Percentiles rank a stretch among this genome's conserved stretches.
phyloP scores from a whole-genome alignment of 345 rosid genomes.

The Erucastrum elatum region DNA sequence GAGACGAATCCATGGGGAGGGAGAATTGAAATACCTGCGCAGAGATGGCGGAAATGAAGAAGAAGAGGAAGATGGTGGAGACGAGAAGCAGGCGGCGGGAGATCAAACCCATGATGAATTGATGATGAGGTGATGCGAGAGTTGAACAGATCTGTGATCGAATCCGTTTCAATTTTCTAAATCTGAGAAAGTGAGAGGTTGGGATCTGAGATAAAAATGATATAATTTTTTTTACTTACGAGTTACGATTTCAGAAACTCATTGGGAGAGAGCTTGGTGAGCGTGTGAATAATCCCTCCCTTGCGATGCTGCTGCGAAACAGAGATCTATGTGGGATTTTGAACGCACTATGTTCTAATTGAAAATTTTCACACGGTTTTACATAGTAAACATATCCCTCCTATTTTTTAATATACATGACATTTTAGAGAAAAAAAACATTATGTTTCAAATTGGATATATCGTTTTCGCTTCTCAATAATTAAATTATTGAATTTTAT shows the following conservation, averaged over 20 bases:
- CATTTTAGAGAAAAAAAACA: too few species aligned
- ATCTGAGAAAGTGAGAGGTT: constrained; percentile 9
- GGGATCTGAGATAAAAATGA: constrained; percentile 16
- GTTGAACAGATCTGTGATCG: constrained; percentile 11
- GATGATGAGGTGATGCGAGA: constrained; percentile 22
- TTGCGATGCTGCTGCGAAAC: constrained; percentile 18
- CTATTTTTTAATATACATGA: too few species aligned
- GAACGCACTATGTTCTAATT: background rate
- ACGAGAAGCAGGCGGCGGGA: constrained; percentile 41
- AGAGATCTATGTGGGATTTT: constrained; percentile 14
- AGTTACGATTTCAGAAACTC: constrained; percentile 24
- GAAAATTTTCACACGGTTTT: background rate
- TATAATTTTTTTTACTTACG: background rate
- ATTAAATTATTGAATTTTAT: too few species aligned
- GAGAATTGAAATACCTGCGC: constrained; percentile 46
- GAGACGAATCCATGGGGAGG: constrained; percentile 4
- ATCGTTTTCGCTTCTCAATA: too few species aligned
- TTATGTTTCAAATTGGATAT: too few species aligned
- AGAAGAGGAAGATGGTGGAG: constrained; percentile 31
- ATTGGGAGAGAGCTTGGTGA: constrained; percentile 19
- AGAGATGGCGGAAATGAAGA: constrained; percentile 41
- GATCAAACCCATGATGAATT: background rate
- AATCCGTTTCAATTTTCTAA: background rate
- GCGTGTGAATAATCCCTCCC: constrained; percentile 7
- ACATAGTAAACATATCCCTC: background rate